phyloP scores from a whole-genome alignment of 2,329 filamentous ascomycete species.

The Bipolaris sorokiniana region DNA sequence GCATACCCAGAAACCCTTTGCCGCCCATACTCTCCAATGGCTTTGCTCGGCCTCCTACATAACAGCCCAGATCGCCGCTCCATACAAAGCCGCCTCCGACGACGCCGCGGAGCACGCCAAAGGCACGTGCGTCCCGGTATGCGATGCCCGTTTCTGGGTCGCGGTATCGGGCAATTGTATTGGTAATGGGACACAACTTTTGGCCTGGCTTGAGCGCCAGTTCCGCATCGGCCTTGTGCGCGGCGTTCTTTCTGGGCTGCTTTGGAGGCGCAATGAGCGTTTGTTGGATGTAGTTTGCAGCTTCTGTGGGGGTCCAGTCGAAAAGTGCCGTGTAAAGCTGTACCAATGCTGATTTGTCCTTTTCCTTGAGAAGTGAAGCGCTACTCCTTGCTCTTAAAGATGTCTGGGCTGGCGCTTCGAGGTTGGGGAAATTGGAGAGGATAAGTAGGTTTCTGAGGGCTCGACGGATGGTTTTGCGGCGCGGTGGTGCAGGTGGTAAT shows the following conservation, averaged over 20 bases:
- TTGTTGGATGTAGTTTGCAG: constrained; percentile 35
- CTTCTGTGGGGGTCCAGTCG: constrained; percentile 38
- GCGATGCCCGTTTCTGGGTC: constrained; percentile 84
- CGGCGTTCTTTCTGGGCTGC: constrained; percentile 49
- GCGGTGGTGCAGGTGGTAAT: constrained; percentile 29
- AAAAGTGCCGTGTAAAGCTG: constrained; percentile 59
- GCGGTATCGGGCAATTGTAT: constrained; percentile 77
- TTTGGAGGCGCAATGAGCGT: constrained; percentile 52
- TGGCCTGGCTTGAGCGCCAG: constrained; percentile 38
- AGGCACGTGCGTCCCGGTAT: constrained; percentile 80
- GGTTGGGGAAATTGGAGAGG: constrained; percentile 53
- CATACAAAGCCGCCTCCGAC: constrained; percentile 77
- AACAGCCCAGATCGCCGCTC: constrained; percentile 81
- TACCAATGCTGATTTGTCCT: constrained; percentile 57
- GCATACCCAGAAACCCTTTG: constrained; percentile 52
- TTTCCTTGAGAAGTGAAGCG: constrained; percentile 44
- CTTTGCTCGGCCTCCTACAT: constrained; percentile 68
- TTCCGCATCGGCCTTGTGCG: constrained; percentile 26
- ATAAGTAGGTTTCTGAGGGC: constrained; percentile 65
- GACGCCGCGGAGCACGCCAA: constrained; percentile 79
- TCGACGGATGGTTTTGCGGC: constrained; percentile 53
- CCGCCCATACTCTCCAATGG: constrained; percentile 37
- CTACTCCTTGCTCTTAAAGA: constrained; percentile 58
- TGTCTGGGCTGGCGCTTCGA: constrained; percentile 49
- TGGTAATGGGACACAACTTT: constrained; percentile 76